Evolutionary conservation across 768 basidiomycete species (phyloP), one percentile per base, ranked within the genome.

Genomic region (Tulasnella sp.): DNA sequence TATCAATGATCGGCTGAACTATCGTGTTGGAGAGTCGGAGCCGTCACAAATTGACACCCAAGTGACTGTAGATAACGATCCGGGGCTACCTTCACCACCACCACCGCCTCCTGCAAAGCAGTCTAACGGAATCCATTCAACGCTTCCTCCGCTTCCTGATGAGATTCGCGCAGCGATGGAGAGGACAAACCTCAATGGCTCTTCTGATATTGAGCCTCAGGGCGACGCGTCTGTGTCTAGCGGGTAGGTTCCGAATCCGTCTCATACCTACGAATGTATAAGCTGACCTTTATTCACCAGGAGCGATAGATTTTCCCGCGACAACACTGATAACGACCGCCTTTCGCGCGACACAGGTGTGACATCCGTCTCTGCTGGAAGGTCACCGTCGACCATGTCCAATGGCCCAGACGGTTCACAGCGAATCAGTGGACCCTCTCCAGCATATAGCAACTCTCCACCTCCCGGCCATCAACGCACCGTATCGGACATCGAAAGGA

Each of bases 401-500:
- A 58, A 58, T 23, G 42, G 54, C 52, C 60, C 17, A 26, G 51
- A 38, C 7, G 15, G 21, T 32, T 64, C 32, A 17, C 63, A 3
- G 42, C 52, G 43, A 55, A 30, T 24, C 10, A 58, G 44, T 58
- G 32, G 24, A 41, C 17, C 45, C 11, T 19, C 61, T 11, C 26
- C 60, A 19, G 27, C 44, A 26, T 55, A n/a, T 54, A 26, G 38
- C 44, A 50, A 21, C 24, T 71, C 27, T 81, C 83, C 19, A 74
- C 76, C n/a, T 71, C 76, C 21, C 55, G 53, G 1, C 69, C 80
- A 61, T 71, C 74, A 11, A 78, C 78, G 67, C 19, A 78, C 88
- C 4, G 73, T 95, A 19, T 72, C 80, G 26, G 88, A 93, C 64
- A 78, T 99, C 15, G 95, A 98, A 69, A 75, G 79, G 32, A 77